These are phyloP conservation scores for Fragaria ananassa DNA, from an alignment of 306 rosid species.

Conservation along the genomic window DNA sequence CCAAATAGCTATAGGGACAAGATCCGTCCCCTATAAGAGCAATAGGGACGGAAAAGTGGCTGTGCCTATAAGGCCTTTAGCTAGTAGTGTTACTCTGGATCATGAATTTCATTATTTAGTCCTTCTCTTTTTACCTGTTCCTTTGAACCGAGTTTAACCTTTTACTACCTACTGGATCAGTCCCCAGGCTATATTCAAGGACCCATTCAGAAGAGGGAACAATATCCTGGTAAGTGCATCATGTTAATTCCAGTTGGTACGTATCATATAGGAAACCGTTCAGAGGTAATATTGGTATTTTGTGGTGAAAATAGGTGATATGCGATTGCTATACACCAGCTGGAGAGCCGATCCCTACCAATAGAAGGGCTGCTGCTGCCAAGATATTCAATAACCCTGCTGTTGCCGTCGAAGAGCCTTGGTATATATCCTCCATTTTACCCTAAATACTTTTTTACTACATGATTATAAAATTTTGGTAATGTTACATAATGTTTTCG, in stretches of 20 bases:
- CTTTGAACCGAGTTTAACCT: background rate
- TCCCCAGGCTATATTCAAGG: conserved; percentile 52
- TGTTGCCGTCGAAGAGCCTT: conserved; percentile 52
- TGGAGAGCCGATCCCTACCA: conserved; percentile 52
- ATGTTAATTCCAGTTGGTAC: background rate
- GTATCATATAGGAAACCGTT: background rate
- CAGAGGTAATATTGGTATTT: conserved; percentile 10
- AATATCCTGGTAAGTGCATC: conserved; percentile 39
- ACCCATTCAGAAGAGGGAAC: conserved; percentile 54
- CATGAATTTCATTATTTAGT: background rate
- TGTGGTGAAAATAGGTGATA: conserved; percentile 30
- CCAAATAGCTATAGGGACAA: no score
- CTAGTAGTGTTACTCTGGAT: background rate
- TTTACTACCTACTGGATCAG: conserved; percentile 17
- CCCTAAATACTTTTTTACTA: background rate
- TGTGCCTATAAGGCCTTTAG: no score
- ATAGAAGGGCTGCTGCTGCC: conserved; percentile 46
- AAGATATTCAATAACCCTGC: conserved; percentile 42
- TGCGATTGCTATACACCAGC: conserved; percentile 49
- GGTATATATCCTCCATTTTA: conserved; percentile 24
- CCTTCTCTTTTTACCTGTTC: background rate
- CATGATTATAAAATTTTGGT: no score
- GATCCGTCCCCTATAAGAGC: no score
- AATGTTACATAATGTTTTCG: no score
- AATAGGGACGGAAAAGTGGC: no score